These are phyloP conservation scores for Cercis canadensis DNA, from an alignment of 306 rosid species.

Conservation along the genomic window DNA sequence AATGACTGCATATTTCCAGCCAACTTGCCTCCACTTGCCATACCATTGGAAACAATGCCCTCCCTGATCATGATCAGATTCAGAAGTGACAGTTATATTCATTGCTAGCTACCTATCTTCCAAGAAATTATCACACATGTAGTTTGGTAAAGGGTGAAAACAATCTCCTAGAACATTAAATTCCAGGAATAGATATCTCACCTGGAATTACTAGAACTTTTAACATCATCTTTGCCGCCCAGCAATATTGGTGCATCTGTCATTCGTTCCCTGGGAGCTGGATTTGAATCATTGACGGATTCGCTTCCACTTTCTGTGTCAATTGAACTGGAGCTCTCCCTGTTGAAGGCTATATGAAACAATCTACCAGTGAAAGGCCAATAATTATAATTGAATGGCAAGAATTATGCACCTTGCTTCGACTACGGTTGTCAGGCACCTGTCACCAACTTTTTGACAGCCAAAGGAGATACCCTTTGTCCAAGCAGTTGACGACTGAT, in stretches of 20 bases:
- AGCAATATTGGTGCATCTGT: slow-evolving; percentile 38
- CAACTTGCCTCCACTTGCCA: slow-evolving; percentile 41
- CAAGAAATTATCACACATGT: slow-evolving; percentile 12
- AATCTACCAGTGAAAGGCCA: too few species aligned
- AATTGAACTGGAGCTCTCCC: slow-evolving; percentile 50
- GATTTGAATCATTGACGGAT: slow-evolving; percentile 39
- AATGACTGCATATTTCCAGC: slow-evolving; percentile 39
- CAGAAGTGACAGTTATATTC: slow-evolving; percentile 36
- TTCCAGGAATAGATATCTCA: too few species aligned
- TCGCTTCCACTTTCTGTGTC: slow-evolving; percentile 49
- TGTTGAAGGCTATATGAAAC: slow-evolving; percentile 37
- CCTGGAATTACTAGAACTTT: too few species aligned
- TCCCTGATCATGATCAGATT: slow-evolving; percentile 49
- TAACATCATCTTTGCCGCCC: slow-evolving; percentile 46
- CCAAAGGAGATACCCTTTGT: slow-evolving; percentile 47
- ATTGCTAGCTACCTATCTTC: slow-evolving; percentile 20
- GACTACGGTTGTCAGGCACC: slow-evolving; percentile 39
- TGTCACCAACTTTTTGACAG: slow-evolving; percentile 41
- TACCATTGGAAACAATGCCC: slow-evolving; percentile 47
- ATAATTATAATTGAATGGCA: not conserved
- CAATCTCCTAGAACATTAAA: slow-evolving; percentile 8
- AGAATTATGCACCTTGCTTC: slow-evolving; percentile 53
- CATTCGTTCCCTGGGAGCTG: slow-evolving; percentile 45
- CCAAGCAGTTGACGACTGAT: slow-evolving; percentile 48
- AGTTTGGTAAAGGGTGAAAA: slow-evolving; percentile 7